Base-by-base conservation (phyloP, 257 asterid species). In the Coffea eugenioides region DNA sequence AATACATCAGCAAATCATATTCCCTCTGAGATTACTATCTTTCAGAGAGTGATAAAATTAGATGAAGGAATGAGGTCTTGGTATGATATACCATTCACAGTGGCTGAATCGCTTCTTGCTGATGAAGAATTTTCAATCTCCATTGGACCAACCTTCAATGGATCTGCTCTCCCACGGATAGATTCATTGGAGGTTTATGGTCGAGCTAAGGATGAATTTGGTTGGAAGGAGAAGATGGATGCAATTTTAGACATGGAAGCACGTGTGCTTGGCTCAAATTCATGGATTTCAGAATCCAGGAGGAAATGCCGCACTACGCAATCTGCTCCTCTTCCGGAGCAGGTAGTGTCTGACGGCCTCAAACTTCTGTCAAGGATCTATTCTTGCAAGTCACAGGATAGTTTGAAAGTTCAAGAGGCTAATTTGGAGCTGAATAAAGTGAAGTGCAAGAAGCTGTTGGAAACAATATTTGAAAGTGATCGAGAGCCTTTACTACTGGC, bases 211-310 rank as follows among this genome's bases (percentile, higher is more conserved):
- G 99, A 96, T 85, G 99, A 96, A 84, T 96, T 93, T 89, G 99
- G 99, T 69, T 96, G 99, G 99, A 96, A 96, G 84, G 99, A 96
- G 86, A 94, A 96, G 89, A 94, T 96, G 95, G 98, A 96, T 83
- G 92, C 93, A 77, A 90, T 95, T 87, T 90, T 95, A 77, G 97
- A 96, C 85, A 96, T 94, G 97, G 98, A 96, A 90, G 91, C 97
- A 74, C 94, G 88, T 57, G 88, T 82, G 36, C 96, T 91, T 81
- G 98, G 97, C 77, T 90, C 89, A 77, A 87, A 85, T 84, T 89
- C 94, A 65, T 89, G 87, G 92, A 85, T 87, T 65, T 72, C 92
- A 54, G 91, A 91, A 64, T 88, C 98, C 36, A 87, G 92, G 68
- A 92, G 93, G 79, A 96, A 92, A 90, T 85, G 89, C 70, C 91